These are phyloP conservation scores for Phaffomyces antillensis DNA, from an alignment of 805 yeast species.

Conservation along the genomic window DNA sequence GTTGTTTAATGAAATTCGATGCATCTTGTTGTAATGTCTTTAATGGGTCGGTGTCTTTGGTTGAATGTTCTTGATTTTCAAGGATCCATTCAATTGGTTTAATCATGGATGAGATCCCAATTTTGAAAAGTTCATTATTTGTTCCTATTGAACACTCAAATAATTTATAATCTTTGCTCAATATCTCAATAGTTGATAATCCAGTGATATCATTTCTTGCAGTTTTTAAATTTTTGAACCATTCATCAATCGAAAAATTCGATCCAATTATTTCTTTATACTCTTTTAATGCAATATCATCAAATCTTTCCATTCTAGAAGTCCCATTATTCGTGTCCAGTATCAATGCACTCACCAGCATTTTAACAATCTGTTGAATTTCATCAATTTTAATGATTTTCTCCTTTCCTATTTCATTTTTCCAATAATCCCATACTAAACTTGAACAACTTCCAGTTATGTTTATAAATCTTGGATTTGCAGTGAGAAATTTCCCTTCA, in stretches of 20 bases:
- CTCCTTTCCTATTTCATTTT: background rate
- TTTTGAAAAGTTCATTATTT: constrained; percentile 22
- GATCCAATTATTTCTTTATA: constrained; percentile 24
- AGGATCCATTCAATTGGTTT: constrained; percentile 43
- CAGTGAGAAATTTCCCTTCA: constrained; percentile 40
- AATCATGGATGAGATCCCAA: constrained; percentile 77
- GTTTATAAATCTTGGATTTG: constrained; percentile 55
- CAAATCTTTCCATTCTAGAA: constrained; percentile 55
- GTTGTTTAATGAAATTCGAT: background rate
- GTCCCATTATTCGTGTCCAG: constrained; percentile 70
- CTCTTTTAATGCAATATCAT: constrained; percentile 35
- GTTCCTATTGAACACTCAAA: constrained; percentile 36
- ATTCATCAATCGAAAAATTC: background rate
- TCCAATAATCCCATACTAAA: constrained; percentile 61
- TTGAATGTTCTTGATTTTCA: constrained; percentile 19
- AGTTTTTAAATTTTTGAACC: constrained; percentile 28
- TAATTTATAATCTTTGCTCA: constrained; percentile 81
- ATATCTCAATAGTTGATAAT: constrained; percentile 49
- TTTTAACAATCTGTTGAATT: constrained; percentile 14
- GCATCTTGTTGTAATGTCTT: background rate
- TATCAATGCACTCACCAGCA: constrained; percentile 61
- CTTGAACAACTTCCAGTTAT: constrained; percentile 75
- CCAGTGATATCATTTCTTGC: constrained; percentile 63
- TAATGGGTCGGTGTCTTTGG: no score
- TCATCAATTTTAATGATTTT: background rate